Evolutionary conservation across 2,329 filamentous ascomycete species (phyloP).

Genomic region (Hawksworthiomyces lignivorus): DNA sequence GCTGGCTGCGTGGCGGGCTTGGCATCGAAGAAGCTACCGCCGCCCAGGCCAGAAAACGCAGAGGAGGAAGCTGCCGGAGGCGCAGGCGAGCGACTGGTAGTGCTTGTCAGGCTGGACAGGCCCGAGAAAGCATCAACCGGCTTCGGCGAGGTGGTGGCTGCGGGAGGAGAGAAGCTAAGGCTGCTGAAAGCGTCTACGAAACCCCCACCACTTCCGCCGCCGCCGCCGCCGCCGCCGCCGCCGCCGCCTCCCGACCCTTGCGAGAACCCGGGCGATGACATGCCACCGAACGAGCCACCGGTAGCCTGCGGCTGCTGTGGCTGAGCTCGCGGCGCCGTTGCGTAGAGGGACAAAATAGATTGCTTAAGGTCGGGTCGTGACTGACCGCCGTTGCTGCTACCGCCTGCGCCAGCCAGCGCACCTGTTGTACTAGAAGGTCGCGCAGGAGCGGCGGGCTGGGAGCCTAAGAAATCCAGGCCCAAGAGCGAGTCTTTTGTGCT

Average conservation of each 20-base stretch:
- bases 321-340: slow-evolving; percentile 72
- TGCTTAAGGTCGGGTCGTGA: slow-evolving; percentile 93
- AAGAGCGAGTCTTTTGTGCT: slow-evolving; percentile 82
- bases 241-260: slow-evolving; percentile 52
- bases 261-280: slow-evolving; percentile 26
- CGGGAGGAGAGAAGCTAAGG: slow-evolving; percentile 36
- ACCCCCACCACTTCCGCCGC: slow-evolving; percentile 17
- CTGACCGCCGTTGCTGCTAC: slow-evolving; percentile 45
- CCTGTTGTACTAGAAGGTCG: slow-evolving; percentile 76
- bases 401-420: slow-evolving; percentile 39
- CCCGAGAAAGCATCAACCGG: slow-evolving; percentile 15
- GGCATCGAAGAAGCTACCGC: slow-evolving; percentile 77
- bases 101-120: slow-evolving; percentile 10
- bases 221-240: slow-evolving; percentile 32
- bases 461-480: slow-evolving; percentile 86
- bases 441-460: slow-evolving; percentile 59
- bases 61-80: slow-evolving; percentile 22
- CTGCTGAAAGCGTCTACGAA: slow-evolving; percentile 25
- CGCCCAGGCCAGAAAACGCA: slow-evolving; percentile 49
- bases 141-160: slow-evolving; percentile 16
- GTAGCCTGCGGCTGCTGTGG: slow-evolving; percentile 42
- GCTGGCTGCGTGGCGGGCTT: slow-evolving; percentile 44
- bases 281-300: too few relatives aligned
- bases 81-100: slow-evolving; percentile 21
- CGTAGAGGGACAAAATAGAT: slow-evolving; percentile 92